Conservation (phyloP, 192 early-diverging fungal species). For the Tieghemiomyces parasiticus region DNA sequence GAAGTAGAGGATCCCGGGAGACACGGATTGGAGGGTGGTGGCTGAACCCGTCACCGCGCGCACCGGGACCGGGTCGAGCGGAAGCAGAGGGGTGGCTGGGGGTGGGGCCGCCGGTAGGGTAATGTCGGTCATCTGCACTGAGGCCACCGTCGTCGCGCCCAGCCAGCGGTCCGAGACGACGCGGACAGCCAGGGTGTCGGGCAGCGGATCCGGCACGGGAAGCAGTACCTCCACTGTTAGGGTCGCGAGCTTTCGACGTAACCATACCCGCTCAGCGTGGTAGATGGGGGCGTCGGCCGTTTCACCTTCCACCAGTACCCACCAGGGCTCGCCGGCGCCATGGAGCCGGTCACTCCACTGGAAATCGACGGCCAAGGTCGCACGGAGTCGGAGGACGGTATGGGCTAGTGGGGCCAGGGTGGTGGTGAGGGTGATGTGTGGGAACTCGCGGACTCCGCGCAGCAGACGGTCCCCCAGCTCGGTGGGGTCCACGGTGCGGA, state of each 20-base stretch:
- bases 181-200: slow-evolving; percentile 82
- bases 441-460: slow-evolving; percentile 72
- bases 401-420: slow-evolving; percentile 87
- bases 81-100: slow-evolving; percentile 82
- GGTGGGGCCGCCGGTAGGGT: slow-evolving; percentile 76
- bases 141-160: slow-evolving; percentile 67
- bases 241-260: slow-evolving; percentile 54
- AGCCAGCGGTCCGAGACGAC: slow-evolving; percentile 94
- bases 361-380: slow-evolving; percentile 74
- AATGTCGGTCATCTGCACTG: slow-evolving; percentile 85
- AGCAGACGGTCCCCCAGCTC: slow-evolving; percentile 72
- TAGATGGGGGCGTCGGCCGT: slow-evolving; percentile 75
- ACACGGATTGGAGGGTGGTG: too few relatives aligned
- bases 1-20: slow-evolving; percentile 81
- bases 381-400: slow-evolving; percentile 68
- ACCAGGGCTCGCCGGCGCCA: slow-evolving; percentile 81
- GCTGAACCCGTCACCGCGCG: slow-evolving; percentile 67
- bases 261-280: slow-evolving; percentile 81
- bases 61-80: slow-evolving; percentile 81
- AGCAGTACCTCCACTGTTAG: slow-evolving; percentile 73
- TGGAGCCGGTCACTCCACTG: slow-evolving; percentile 91
- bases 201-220: slow-evolving; percentile 81
- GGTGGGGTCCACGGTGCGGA: slow-evolving; percentile 68
- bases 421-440: slow-evolving; percentile 61
- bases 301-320: slow-evolving; percentile 96